These are phyloP conservation scores for Pythium rishiriense DNA, from an alignment of 352 stramenopile species.

Conservation along the genomic window DNA sequence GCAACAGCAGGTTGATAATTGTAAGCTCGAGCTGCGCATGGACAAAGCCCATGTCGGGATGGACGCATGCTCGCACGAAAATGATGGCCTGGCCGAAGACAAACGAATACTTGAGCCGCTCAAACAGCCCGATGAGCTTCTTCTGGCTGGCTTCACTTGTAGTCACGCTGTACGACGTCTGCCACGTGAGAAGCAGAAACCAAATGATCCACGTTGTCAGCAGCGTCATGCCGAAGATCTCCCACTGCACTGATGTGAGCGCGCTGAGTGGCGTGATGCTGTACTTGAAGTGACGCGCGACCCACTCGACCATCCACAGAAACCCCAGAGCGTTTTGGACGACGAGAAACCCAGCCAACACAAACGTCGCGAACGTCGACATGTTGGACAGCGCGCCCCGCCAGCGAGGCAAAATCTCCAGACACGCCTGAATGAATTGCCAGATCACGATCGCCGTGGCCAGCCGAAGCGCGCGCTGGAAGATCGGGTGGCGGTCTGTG, in stretches of 20 bases:
- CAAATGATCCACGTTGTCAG: conserved; percentile 80
- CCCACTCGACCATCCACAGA: conserved; percentile 80
- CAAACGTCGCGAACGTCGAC: conserved; percentile 49
- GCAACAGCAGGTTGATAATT: conserved; percentile 86
- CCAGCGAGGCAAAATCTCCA: conserved; percentile 81
- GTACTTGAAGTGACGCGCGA: conserved; percentile 66
- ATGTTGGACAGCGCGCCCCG: conserved; percentile 58
- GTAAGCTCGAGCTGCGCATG: conserved; percentile 86
- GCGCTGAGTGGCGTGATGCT: conserved; percentile 70
- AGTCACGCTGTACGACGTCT: conserved; percentile 53
- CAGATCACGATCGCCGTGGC: conserved; percentile 79
- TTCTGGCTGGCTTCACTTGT: conserved; percentile 66
- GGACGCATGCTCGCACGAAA: conserved; percentile 74
- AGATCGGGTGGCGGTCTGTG: conserved; percentile 78
- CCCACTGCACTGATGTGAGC: conserved; percentile 67
- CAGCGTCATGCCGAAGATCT: conserved; percentile 81
- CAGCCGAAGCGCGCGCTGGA: conserved; percentile 79
- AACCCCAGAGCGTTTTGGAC: conserved; percentile 59
- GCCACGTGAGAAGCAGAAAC: conserved; percentile 72
- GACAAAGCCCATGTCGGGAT: conserved; percentile 85
- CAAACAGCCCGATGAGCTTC: conserved; percentile 64
- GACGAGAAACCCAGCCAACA: conserved; percentile 57
- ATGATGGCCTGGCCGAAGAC: conserved; percentile 76
- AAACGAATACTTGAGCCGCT: conserved; percentile 85
- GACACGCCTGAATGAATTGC: conserved; percentile 84